phyloP scores from a whole-genome alignment of 2,329 filamentous ascomycete genomes.

The Xylariaceae sp. region DNA sequence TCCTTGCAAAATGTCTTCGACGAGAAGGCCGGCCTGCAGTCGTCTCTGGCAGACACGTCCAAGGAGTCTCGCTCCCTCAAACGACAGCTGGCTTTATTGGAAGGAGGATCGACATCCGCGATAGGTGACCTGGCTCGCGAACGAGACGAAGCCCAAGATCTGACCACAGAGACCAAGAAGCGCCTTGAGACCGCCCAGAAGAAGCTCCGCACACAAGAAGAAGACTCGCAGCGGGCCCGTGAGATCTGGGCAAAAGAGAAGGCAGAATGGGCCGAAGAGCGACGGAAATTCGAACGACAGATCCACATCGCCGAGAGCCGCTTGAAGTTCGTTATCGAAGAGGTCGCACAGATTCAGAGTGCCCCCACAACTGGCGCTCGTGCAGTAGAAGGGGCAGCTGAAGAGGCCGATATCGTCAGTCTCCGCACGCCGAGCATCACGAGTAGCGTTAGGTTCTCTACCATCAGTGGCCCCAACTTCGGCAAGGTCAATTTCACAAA shows the following conservation, averaged over 20 bases:
- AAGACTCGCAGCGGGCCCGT: slow-evolving; percentile 74
- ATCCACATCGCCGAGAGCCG: slow-evolving; percentile 86
- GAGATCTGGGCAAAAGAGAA: slow-evolving; percentile 80
- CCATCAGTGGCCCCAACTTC: slow-evolving; percentile 53
- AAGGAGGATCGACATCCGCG: slow-evolving; percentile 82
- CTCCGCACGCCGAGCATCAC: slow-evolving; percentile 68
- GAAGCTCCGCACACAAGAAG: slow-evolving; percentile 71
- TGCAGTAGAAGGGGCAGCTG: slow-evolving; percentile 52
- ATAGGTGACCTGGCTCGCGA: slow-evolving; percentile 79
- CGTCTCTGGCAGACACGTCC: slow-evolving; percentile 54
- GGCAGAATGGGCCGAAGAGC: slow-evolving; percentile 77
- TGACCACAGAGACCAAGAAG: slow-evolving; percentile 64
- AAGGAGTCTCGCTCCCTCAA: slow-evolving; percentile 79
- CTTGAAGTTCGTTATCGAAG: slow-evolving; percentile 76
- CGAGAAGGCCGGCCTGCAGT: slow-evolving; percentile 68
- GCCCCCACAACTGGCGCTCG: slow-evolving; percentile 41
- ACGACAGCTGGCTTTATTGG: slow-evolving; percentile 77
- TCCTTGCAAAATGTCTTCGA: slow-evolving; percentile 64
- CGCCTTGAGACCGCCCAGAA: slow-evolving; percentile 75
- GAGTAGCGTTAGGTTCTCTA: slow-evolving; percentile 68
- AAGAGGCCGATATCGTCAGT: slow-evolving; percentile 67
- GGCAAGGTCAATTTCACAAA: slow-evolving; percentile 63
- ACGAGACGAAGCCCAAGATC: slow-evolving; percentile 75
- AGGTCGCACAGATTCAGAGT: slow-evolving; percentile 68
- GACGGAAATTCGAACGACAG: slow-evolving; percentile 74